phyloP scores from a whole-genome alignment of 306 rosid species.

The Delonix regia region DNA sequence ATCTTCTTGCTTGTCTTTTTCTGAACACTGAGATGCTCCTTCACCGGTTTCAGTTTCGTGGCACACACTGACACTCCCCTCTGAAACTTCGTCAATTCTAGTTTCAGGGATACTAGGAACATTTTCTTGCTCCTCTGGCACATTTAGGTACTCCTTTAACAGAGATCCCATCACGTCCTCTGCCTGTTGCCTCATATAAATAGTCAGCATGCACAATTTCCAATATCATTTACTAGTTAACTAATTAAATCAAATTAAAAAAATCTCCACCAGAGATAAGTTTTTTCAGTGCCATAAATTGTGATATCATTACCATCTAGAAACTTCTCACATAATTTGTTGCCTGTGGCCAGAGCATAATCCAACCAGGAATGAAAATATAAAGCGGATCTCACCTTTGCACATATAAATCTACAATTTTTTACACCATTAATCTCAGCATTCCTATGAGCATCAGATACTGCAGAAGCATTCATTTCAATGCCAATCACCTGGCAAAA shows the following conservation, averaged over 20 bases:
- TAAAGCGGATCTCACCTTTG: slow-evolving; percentile 67
- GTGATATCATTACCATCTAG: slow-evolving; percentile 4
- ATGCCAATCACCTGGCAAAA: slow-evolving; percentile 85
- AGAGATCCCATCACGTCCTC: slow-evolving; percentile 93
- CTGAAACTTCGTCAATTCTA: slow-evolving; percentile 37
- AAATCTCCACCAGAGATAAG: background rate
- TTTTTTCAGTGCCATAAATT: background rate
- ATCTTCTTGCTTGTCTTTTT: slow-evolving; percentile 45
- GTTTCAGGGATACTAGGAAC: slow-evolving; percentile 39
- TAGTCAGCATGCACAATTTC: slow-evolving; percentile 28
- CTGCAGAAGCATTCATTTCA: slow-evolving; percentile 97
- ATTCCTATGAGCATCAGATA: slow-evolving; percentile 85
- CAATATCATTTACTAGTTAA: slow-evolving; percentile 19
- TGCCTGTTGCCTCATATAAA: slow-evolving; percentile 63
- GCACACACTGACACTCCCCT: slow-evolving; percentile 38
- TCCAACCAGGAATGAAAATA: slow-evolving; percentile 31
- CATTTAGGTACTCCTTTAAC: slow-evolving; percentile 70
- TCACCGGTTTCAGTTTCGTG: slow-evolving; percentile 54
- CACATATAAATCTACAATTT: slow-evolving; percentile 79
- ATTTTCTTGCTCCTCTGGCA: slow-evolving; percentile 53
- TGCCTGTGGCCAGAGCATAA: slow-evolving; percentile 5
- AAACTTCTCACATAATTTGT: slow-evolving; percentile 20
- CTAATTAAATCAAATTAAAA: slow-evolving; percentile 20
- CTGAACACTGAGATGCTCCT: slow-evolving; percentile 43
- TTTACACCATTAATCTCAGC: slow-evolving; percentile 92